Conservation (phyloP, 1,284 basidiomycete species). For the Apiotrichum montevideense region DNA sequence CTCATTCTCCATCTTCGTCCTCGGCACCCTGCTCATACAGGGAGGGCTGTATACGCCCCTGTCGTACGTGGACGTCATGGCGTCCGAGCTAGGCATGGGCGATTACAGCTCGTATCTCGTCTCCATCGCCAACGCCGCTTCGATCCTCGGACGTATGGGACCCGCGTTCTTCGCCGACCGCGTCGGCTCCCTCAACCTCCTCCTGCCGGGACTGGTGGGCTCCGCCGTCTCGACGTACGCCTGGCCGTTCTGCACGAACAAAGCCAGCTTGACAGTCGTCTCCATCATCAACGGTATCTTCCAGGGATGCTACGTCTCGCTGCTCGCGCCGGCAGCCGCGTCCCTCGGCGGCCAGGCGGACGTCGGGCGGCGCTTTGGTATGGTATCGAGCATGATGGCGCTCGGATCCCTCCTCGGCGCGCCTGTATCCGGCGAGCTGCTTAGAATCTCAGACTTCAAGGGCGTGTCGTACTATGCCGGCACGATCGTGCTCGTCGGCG, state of each 20-base stretch:
- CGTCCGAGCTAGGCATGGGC: slow-evolving; percentile 13
- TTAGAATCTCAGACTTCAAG: slow-evolving; percentile 7
- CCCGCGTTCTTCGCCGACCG: slow-evolving; percentile 19
- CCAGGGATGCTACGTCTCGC: slow-evolving; percentile 23
- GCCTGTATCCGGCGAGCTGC: slow-evolving; percentile 16
- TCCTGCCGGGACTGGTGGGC: slow-evolving; percentile 17
- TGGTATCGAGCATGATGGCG: slow-evolving; percentile 18
- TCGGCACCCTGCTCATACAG: slow-evolving; percentile 12
- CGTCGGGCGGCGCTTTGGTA: slow-evolving; percentile 24
- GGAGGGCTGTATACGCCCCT: slow-evolving; percentile 20
- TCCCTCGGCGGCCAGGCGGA: slow-evolving; percentile 23
- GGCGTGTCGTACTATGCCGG: slow-evolving; percentile 20
- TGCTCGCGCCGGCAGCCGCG: slow-evolving; percentile 22
- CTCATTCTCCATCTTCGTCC: slow-evolving; percentile 7
- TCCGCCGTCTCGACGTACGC: slow-evolving; percentile 20
- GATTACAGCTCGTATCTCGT: slow-evolving; percentile 18
- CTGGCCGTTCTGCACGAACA: slow-evolving; percentile 22
- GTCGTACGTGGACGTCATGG: slow-evolving; percentile 18
- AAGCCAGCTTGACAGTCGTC: slow-evolving; percentile 16
- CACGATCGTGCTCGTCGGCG: slow-evolving; percentile 8
- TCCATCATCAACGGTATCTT: slow-evolving; percentile 21
- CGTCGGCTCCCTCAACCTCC: slow-evolving; percentile 18
- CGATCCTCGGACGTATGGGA: slow-evolving; percentile 16
- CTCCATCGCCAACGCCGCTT: slow-evolving; percentile 19
- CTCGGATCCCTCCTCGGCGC: slow-evolving; percentile 16